Base-by-base conservation (phyloP, 208 protist genomes). In the Wallacemonas rigidus region DNA sequence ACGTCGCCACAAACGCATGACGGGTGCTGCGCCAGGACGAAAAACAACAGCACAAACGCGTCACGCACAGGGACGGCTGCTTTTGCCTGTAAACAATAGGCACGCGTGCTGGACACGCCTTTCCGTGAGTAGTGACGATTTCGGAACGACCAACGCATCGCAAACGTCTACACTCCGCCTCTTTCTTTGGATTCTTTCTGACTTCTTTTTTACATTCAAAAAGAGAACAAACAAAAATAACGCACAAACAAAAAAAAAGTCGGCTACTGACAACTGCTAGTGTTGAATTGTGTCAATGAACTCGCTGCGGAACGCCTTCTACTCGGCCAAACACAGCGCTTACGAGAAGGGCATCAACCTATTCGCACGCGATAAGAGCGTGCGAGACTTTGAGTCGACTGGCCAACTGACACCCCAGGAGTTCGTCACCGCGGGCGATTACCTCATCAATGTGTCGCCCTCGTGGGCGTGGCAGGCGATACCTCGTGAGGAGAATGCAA, bases 371-470 rank as follows among this genome's bases (percentile, higher is more conserved):
- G 60, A 65, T 41, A 65, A 48, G 17, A 41, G 15, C 41, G 60
- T 53, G 38, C 60, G 60, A 6, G 60, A 65, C 26, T 76, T 83
- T 61, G 53, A 69, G 69, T 41, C 67, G 14, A 76, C 64, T n/a
- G 79, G 79, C 11, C 44, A 74, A 40, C 60, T 83, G 26, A 83
- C 79, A 12, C 74, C 79, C 38, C 68, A 83, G 58, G 79, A 83
- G 78, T 98, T 98, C 81, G 90, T 98, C 1, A 76, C 71, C 36
- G 95, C 95, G 8, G 95, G 95, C 17, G 95, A 98, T 70, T 56
- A 91, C 36, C 77, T 98, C 9, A 80, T 91, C 11, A 77, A 74
- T 50, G 95, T 92, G 68, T 98, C 92, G 67, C 89, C 89, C 35
- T 93, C 95, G 12, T 98, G 96, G 96, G 44, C 47, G 3, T 98